Conservation (phyloP, 75 land plant genomes). For the Gnetum montanum region DNA sequence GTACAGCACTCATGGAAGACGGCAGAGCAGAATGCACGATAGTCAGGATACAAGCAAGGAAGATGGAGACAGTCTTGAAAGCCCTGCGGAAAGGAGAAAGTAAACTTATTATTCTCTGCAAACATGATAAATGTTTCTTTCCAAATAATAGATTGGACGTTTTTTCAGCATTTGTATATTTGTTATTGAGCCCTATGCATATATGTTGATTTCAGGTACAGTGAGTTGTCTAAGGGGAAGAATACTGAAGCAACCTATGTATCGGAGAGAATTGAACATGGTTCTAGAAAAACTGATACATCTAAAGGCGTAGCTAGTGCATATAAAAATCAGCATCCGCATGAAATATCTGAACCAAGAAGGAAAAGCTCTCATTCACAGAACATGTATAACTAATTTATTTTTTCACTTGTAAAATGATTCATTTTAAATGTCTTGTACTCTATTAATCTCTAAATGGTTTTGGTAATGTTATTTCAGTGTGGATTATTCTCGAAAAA, state of each 20-base stretch:
- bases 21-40: slow-evolving; percentile 12
- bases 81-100: slow-evolving; percentile 12
- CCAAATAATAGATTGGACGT: too few species aligned
- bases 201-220: neutral
- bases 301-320: too few species aligned
- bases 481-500: slow-evolving; percentile 1
- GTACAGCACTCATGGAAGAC: slow-evolving; percentile 10
- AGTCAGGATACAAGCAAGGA: slow-evolving; percentile 10
- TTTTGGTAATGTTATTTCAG: slow-evolving; percentile 2
- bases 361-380: neutral
- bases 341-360: neutral
- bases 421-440: neutral
- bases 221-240: neutral
- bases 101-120: neutral
- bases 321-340: slow-evolving; percentile 1
- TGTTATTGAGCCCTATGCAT: too few species aligned
- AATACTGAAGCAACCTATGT: neutral
- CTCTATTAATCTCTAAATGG: neutral
- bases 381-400: neutral
- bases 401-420: neutral
- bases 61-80: slow-evolving; percentile 11
- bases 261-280: neutral
- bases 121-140: too few species aligned
- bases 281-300: neutral
- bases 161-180: too few species aligned